Evolutionary conservation across 2,329 filamentous ascomycete species (phyloP), one percentile per base, ranked within the genome.

Genomic region (Aureobasidium sp.): DNA sequence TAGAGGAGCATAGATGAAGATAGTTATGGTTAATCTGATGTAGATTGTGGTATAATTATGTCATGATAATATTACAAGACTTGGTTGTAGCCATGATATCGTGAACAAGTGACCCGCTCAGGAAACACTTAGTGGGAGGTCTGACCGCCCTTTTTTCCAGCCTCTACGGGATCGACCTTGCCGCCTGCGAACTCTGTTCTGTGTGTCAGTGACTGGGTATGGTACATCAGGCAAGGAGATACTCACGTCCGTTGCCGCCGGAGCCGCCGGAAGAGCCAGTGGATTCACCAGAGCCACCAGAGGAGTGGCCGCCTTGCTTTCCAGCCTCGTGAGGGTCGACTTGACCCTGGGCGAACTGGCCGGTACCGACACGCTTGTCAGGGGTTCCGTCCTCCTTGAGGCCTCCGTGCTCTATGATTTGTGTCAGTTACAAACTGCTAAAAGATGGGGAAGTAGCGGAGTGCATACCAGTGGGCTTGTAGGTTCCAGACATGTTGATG

Each of bases 381-480:
- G 73, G 74, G 56, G 73, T 72, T 57, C 76, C 75, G 66, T 78
- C 75, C 67, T 77, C 69, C 66, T 74, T 74, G 63, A 77, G 72
- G 63, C 75, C 76, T 66, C 71, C 72, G 67, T 77, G 74, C 70
- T 78, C 74, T 74, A 62, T 26, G 13, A 8, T 34, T n/a, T 15
- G 12, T 50, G 47, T 65, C 41, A 67, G 61, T n/a, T 15, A 26
- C 29, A 29, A 26, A 7, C n/a, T 3, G 36, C 10, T 5, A 36
- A 9, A n/a, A 44, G 2, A 12, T 26, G 24, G 12, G 8, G 24
- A n/a, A n/a, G 32, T 2, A 12, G 27, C 1, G 41, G 15, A n/a
- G 29, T 8, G 13, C 59, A 15, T 63, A 71, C 69, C 71, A 64
- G 71, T 72, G 66, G 71, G 71, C 68, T 73, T 73, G 70, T 73